Percentiles rank a stretch among this genome's conserved stretches.
These are phyloP conservation scores for Volvox africanus DNA, from an alignment of 139 green algal genomes.

Conservation along the genomic window DNA sequence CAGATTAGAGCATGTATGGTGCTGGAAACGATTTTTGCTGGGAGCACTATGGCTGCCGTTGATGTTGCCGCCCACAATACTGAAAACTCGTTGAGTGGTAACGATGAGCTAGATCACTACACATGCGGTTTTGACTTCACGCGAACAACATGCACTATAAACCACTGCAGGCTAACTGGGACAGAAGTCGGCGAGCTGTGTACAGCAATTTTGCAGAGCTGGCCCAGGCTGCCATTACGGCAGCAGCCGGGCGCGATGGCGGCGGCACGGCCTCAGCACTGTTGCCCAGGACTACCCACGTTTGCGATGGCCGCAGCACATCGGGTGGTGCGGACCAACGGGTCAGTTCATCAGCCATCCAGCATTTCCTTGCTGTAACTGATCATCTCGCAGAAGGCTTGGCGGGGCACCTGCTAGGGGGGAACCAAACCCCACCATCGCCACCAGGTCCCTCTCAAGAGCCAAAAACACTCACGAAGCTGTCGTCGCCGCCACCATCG, in stretches of 20 bases:
- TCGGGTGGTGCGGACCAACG: neutral
- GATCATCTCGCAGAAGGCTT: neutral
- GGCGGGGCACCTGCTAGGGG: constrained; percentile 18
- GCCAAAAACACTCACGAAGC: neutral
- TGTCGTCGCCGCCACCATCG: neutral
- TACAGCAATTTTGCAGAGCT: neutral
- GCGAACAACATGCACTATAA: too few relatives aligned
- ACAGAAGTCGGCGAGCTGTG: neutral
- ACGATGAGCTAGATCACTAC: too few relatives aligned
- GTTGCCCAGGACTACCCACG: neutral
- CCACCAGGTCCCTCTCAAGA: neutral
- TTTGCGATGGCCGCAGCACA: neutral
- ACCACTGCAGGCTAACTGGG: constrained; percentile 6
- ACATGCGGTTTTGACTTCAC: too few relatives aligned
- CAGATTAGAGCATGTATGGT: too few relatives aligned
- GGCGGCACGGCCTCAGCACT: neutral
- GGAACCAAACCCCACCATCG: neutral
- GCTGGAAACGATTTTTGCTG: neutral
- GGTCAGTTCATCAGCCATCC: neutral
- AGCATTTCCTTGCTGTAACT: neutral
- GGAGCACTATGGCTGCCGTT: too few relatives aligned
- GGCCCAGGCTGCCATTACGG: neutral
- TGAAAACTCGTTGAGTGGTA: neutral
- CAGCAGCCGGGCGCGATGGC: neutral
- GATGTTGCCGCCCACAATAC: too few relatives aligned